These are phyloP conservation scores for Aplosporella prunicola DNA, from an alignment of 2,329 filamentous ascomycete species.

Conservation along the genomic window DNA sequence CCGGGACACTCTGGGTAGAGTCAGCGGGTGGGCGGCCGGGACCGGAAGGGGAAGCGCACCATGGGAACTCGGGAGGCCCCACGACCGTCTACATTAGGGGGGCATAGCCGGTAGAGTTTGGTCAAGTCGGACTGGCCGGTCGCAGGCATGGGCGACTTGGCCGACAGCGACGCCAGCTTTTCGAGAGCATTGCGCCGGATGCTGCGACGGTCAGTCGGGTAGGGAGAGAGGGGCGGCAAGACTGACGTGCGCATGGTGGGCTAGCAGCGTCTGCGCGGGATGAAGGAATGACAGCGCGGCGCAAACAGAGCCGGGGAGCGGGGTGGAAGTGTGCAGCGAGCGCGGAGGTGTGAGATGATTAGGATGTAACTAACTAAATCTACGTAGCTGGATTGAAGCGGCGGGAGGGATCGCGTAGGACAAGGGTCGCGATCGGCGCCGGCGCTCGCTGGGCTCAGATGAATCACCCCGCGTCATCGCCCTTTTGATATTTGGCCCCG, in stretches of 20 bases:
- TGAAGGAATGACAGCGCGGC: conserved; percentile 3
- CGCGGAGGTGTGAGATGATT: neutral
- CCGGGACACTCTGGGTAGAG: conserved; percentile 59
- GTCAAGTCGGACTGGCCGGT: conserved; percentile 29
- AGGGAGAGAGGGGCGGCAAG: conserved; percentile 1
- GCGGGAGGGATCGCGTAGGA: conserved; percentile 2
- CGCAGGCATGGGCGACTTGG: conserved; percentile 23
- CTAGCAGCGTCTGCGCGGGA: conserved; percentile 1
- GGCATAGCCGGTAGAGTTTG: conserved; percentile 33
- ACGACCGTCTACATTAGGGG: conserved; percentile 14
- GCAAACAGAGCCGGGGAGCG: neutral
- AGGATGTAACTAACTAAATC: too few species aligned
- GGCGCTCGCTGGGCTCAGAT: too few species aligned
- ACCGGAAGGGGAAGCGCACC: conserved; percentile 18
- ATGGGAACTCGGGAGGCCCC: conserved; percentile 27
- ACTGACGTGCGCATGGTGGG: conserved; percentile 9
- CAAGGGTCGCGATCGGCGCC: too few species aligned
- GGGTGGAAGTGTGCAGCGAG: neutral
- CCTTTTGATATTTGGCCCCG: too few species aligned
- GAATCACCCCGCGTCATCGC: too few species aligned
- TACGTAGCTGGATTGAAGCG: too few species aligned
- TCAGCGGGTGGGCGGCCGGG: conserved; percentile 2
- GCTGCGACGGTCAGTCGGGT: conserved; percentile 4
- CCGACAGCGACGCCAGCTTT: conserved; percentile 41
- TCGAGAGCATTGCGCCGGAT: conserved; percentile 40